Base-by-base conservation (phyloP, 2,329 filamentous ascomycete genomes). In the Drechslera avenae region DNA sequence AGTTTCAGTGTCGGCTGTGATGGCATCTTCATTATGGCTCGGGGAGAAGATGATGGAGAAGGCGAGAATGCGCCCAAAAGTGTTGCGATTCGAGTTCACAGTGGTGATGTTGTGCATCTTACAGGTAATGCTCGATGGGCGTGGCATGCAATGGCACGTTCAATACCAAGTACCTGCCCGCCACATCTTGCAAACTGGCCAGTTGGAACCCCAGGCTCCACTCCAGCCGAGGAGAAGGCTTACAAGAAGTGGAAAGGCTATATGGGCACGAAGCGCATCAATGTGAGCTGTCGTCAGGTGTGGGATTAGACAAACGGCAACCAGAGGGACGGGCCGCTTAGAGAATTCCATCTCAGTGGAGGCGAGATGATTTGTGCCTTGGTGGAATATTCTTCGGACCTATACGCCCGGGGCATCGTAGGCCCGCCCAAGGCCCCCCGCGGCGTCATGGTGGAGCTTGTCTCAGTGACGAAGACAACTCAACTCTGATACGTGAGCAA, bases 141-240 rank as follows among this genome's bases (percentile, higher is more conserved):
- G 3, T 97, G 93, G 93, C 94, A 97, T 75, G 92, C 90, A 9
- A 92, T 97, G 40, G 92, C 94, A 2, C 93, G 91, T 68, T 88
- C 97, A 3, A 71, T 97, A 36, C 83, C 86, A 39, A 83, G 78
- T 1, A 96, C 90, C 0, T 97, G 92, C 71, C 93, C 93, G 0
- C 75, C 77, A 0, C 88, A 86, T 73, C 75, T 97, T 42, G 77
- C 81, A 47, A 79, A 87, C 42, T 97, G 92, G 92, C 92, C 92
- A 13, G 63, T 70, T 3, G 68, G 71, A 7, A 73, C 69, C 3
- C 69, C 68, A 17, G 68, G 66, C 19, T 64, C 62, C 35, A 71
- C 63, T 6, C 12, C 59, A 5, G 57, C 58, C 1, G 69, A 73
- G 40, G 63, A 68, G 52, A 72, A 61, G 50, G 60, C 58, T n/a